phyloP scores from a whole-genome alignment of 768 basidiomycete species.

The Leccinum variicolor region DNA sequence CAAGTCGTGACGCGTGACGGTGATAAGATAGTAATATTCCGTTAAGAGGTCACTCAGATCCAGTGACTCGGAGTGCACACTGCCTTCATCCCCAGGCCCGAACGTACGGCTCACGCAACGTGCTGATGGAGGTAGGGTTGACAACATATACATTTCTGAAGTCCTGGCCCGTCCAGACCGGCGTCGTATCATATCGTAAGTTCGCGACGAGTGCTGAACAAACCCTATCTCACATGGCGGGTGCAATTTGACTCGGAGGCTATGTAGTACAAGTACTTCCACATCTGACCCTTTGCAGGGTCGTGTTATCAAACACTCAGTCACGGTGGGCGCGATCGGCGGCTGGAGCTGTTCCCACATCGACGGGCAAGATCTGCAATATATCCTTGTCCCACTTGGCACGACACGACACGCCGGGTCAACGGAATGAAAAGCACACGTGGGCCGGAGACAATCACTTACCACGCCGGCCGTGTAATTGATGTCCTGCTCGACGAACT shows the following conservation, averaged over 20 bases:
- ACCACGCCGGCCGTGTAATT: conserved; percentile 25
- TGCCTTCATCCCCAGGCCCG: neutral
- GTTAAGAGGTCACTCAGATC: neutral
- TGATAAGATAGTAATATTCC: neutral
- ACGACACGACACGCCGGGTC: neutral
- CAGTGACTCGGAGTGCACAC: neutral
- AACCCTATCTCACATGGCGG: neutral
- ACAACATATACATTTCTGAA: neutral
- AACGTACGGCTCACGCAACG: conserved; percentile 1
- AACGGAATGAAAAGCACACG: neutral
- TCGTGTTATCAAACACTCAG: neutral
- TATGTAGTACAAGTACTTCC: neutral
- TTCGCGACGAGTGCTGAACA: neutral
- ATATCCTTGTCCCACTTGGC: conserved; percentile 58
- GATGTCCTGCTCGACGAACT: conserved; percentile 21
- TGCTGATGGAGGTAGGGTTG: conserved; percentile 1
- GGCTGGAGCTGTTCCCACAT: conserved; percentile 26
- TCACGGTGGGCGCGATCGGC: neutral
- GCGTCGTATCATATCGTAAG: neutral
- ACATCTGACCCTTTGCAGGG: neutral
- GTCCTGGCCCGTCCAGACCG: neutral
- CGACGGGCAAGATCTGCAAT: conserved; percentile 46
- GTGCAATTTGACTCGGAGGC: neutral
- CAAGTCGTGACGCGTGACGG: too few relatives aligned
- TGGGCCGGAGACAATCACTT: neutral